phyloP scores from a whole-genome alignment of 2,329 filamentous ascomycete species.

The Talaromyces sp. region DNA sequence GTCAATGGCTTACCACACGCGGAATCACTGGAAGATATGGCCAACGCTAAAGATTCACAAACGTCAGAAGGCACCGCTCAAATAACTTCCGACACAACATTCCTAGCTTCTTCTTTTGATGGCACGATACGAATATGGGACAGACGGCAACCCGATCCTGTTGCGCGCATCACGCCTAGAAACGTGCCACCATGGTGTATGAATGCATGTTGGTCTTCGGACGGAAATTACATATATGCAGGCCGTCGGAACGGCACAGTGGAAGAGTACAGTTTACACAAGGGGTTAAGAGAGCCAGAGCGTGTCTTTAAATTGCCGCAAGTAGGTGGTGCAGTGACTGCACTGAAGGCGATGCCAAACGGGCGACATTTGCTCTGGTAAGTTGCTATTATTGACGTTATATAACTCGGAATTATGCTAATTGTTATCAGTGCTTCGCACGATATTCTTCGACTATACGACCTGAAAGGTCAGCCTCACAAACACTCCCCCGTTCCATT shows the following conservation, averaged over 20 bases:
- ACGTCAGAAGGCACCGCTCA: constrained; percentile 35
- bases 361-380: constrained; percentile 85
- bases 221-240: constrained; percentile 92
- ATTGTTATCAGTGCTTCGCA: constrained; percentile 66
- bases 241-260: constrained; percentile 88
- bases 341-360: constrained; percentile 86
- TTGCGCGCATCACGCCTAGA: constrained; percentile 73
- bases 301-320: constrained; percentile 82
- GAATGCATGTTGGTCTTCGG: constrained; percentile 92
- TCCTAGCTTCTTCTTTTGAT: constrained; percentile 68
- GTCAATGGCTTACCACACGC: constrained; percentile 43
- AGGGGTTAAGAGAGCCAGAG: constrained; percentile 69
- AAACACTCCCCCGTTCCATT: constrained; percentile 85
- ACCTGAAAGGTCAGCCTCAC: constrained; percentile 65
- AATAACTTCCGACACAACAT: constrained; percentile 66
- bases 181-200: constrained; percentile 94
- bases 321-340: constrained; percentile 85
- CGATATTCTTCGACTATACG: constrained; percentile 90
- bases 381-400: constrained; percentile 25
- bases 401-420: neutral
- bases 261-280: constrained; percentile 88
- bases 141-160: constrained; percentile 65
- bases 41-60: constrained; percentile 26
- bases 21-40: constrained; percentile 37
- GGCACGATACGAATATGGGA: constrained; percentile 51